Percentiles rank a stretch among this genome's conserved stretches.
phyloP scores from a whole-genome alignment of 148 eudicot species.

The Diospyros lotus region DNA sequence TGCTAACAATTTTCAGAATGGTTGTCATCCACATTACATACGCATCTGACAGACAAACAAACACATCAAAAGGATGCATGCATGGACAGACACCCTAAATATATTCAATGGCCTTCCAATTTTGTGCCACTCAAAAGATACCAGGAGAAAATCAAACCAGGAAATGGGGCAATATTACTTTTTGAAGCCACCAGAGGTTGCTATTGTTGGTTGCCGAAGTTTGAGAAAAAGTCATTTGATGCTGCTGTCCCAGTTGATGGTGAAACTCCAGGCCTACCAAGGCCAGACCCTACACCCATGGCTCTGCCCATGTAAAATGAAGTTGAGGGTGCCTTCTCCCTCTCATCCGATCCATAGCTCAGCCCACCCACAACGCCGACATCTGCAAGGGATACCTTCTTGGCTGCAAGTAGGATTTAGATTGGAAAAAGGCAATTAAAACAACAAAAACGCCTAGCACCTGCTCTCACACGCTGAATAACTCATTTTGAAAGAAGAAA shows the following conservation, averaged over 20 bases:
- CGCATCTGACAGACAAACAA: background rate
- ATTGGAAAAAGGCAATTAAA: background rate
- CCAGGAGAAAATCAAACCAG: background rate
- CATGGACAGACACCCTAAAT: background rate
- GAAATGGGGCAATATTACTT: conserved; percentile 26
- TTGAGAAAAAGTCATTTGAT: conserved; percentile 51
- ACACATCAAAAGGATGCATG: background rate
- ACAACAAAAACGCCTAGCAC: background rate
- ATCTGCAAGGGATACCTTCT: conserved; percentile 77
- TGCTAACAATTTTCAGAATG: background rate
- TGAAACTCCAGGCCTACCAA: conserved; percentile 41
- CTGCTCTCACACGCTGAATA: too few species aligned
- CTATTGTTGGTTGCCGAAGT: conserved; percentile 36
- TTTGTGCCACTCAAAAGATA: background rate
- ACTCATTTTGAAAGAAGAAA: too few species aligned
- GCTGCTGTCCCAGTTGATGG: conserved; percentile 30
- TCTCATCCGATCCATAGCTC: conserved; percentile 57
- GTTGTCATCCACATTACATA: background rate
- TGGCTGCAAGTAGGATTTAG: conserved; percentile 51
- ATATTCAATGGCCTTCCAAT: background rate
- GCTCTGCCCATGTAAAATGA: conserved; percentile 72
- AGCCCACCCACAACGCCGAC: conserved; percentile 79
- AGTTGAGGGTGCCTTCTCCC: conserved; percentile 55
- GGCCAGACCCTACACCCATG: conserved; percentile 62
- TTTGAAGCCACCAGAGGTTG: conserved; percentile 53